A percentile compares a stretch with the other conserved stretches of the same genome.
phyloP scores from a whole-genome alignment of 495 filamentous ascomycete genomes.

The Aspergillus hancockii region DNA sequence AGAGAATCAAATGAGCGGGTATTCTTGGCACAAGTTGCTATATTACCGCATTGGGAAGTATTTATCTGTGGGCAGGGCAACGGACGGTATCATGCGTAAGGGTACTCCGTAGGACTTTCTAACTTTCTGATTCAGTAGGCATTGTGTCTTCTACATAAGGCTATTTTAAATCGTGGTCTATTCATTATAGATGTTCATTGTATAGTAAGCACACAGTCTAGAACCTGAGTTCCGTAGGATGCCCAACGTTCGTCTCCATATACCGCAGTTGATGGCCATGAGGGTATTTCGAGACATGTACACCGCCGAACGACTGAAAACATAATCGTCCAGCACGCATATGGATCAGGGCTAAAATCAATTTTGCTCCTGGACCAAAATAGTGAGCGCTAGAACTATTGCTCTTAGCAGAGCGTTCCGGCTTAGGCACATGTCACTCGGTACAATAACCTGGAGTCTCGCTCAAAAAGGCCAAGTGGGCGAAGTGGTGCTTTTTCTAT shows the following conservation, averaged over 20 bases:
- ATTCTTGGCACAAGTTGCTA: constrained; percentile 42
- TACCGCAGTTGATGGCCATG: background rate
- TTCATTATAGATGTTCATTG: background rate
- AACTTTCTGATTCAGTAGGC: no score
- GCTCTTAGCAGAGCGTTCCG: background rate
- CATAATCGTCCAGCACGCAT: background rate
- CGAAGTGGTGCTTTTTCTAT: background rate
- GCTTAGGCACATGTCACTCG: background rate
- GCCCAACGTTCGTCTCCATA: background rate
- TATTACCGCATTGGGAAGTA: constrained; percentile 35
- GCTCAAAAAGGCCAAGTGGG: background rate
- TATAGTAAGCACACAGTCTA: no score
- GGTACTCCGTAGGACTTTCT: no score
- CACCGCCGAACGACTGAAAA: background rate
- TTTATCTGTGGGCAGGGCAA: constrained; percentile 39
- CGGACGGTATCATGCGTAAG: constrained; percentile 30
- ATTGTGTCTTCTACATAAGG: background rate
- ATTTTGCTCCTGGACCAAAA: background rate
- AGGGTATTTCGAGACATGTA: background rate
- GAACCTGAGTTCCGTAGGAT: no score
- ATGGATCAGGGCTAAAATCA: background rate
- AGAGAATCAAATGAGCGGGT: background rate
- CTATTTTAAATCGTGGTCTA: background rate
- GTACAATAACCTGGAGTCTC: background rate
- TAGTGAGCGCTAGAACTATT: background rate